Percentiles rank a stretch among this genome's conserved stretches.
Conservation (phyloP, 202 grass and related monocot genomes). For the Setaria viridis region DNA sequence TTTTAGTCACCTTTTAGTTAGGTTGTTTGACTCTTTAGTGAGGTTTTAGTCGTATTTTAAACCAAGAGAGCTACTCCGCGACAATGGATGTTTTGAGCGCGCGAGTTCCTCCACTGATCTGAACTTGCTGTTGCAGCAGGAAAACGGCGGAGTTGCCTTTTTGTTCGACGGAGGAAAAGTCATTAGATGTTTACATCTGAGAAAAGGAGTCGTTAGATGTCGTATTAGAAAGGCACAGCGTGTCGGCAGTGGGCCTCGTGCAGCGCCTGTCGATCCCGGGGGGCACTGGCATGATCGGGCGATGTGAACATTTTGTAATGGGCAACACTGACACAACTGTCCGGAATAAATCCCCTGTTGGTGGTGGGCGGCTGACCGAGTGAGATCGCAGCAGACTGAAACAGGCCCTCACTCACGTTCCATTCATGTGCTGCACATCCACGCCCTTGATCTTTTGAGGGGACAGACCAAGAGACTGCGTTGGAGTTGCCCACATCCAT, state of each 20-base stretch:
- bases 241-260: conserved; percentile 6
- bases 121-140: too few relatives aligned
- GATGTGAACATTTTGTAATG: background rate
- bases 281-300: background rate
- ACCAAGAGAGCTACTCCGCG: background rate
- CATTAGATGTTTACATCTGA: background rate
- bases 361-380: too few relatives aligned
- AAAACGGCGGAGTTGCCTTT: background rate
- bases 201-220: conserved; percentile 11
- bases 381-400: background rate
- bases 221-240: background rate
- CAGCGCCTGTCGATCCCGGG: conserved; percentile 9
- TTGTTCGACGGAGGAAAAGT: background rate
- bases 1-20: too few relatives aligned
- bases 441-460: background rate
- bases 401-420: background rate
- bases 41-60: too few relatives aligned
- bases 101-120: background rate
- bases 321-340: conserved; percentile 5
- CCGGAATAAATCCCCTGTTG: background rate
- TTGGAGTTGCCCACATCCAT: background rate
- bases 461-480: too few relatives aligned
- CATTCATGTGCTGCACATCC: background rate
- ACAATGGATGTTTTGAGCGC: background rate
- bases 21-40: too few relatives aligned